A percentile compares a stretch with the other conserved stretches of the same genome.
phyloP scores from a whole-genome alignment of 352 stramenopile genomes.

The Phytophthora pseudosyringae region DNA sequence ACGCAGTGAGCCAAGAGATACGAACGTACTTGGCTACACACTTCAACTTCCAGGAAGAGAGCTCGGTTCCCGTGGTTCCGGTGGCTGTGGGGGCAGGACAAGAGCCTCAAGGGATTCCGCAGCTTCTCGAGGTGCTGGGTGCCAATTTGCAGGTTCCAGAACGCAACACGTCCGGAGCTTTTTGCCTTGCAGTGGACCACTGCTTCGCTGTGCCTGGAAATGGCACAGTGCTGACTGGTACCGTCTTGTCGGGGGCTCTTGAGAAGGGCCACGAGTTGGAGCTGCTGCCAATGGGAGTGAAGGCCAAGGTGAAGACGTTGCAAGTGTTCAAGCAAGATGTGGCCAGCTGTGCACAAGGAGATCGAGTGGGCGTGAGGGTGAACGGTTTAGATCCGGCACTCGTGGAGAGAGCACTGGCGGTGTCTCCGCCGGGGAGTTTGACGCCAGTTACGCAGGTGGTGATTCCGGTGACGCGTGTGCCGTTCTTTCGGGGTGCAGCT shows the following conservation, averaged over 20 bases:
- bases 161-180: conserved; percentile 58
- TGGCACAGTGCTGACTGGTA: conserved; percentile 98
- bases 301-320: conserved; percentile 97
- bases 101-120: conserved; percentile 50
- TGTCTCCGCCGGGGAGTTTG: conserved; percentile 58
- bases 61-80: conserved; percentile 75
- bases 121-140: conserved; percentile 58
- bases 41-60: conserved; percentile 23
- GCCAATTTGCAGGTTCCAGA: conserved; percentile 43
- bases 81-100: conserved; percentile 62
- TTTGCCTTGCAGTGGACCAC: conserved; percentile 97
- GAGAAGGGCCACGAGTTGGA: conserved; percentile 94
- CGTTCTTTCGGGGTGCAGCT: conserved; percentile 54
- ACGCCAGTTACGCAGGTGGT: conserved; percentile 59
- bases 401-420: conserved; percentile 67
- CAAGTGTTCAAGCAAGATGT: conserved; percentile 97
- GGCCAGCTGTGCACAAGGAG: conserved; percentile 83
- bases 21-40: conserved; percentile 33
- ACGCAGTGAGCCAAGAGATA: conserved; percentile 76
- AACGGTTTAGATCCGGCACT: conserved; percentile 63
- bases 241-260: conserved; percentile 88
- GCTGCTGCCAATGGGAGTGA: conserved; percentile 81
- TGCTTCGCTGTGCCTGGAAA: conserved; percentile 98
- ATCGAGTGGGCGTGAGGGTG: conserved; percentile 97
- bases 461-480: conserved; percentile 56